Evolutionary conservation across 1,284 basidiomycete species (phyloP), one percentile per base, ranked within the genome.

Genomic region (Irpex sp.): DNA sequence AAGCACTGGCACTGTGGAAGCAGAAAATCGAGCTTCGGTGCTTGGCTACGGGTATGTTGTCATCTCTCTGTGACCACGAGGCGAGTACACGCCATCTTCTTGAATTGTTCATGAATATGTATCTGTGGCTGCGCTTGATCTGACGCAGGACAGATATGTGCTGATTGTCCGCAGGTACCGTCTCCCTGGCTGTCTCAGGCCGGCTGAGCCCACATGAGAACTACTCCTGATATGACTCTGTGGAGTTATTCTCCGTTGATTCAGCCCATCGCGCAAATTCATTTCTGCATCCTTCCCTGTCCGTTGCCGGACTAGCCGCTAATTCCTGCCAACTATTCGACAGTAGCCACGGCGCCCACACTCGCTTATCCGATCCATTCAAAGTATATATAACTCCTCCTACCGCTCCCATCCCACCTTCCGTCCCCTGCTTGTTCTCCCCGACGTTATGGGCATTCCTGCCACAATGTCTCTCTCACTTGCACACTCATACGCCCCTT

Each of bases 301-400:
- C 61, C 58, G 58, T 64, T 65, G 61, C 66, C 64, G 64, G 64
- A 38, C 63, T 60, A 55, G 26, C 61, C 59, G 66, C 64, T 64
- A 65, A 67, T 64, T 63, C 44, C 62, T 44, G 6, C 52, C 57
- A 21, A 44, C 31, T 57, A 36, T n/a, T 13, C 62, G 34, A 49
- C 62, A 34, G 34, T 61, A 60, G 58, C 64, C 60, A 65, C 55
- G 66, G 64, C 66, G 64, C 64, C 62, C 66, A 59, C 63, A 31
- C 40, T 66, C 58, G 62, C 67, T 68, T 68, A 68, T 68, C 67
- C 67, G 67, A 65, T 65, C 60, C 64, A 65, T 62, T 44, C 58
- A 37, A 31, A 26, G 15, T 61, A 62, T 64, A 62, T 67, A 63
- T 67, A 66, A 60, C 58, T 26, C 58, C 54, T 57, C 52, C 17